These are phyloP conservation scores for Cicer judaicum DNA, from an alignment of 306 rosid species.

Conservation along the genomic window DNA sequence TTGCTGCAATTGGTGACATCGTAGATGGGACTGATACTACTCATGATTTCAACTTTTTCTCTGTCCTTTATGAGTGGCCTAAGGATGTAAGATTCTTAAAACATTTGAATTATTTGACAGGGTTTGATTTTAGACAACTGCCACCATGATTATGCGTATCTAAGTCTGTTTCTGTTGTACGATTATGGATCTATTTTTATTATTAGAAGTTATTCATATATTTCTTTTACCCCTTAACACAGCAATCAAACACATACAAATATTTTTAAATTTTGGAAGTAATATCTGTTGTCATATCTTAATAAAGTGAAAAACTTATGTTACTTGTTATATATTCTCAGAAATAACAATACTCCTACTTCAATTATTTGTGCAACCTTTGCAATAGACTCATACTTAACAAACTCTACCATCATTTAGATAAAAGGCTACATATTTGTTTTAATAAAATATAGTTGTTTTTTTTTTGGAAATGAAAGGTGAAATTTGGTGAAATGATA, in stretches of 20 bases:
- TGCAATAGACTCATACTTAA: not conserved
- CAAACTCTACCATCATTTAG: not conserved
- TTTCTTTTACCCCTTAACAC: conserved; percentile 5
- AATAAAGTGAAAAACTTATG: conserved; percentile 11
- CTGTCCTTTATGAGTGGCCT: conserved; percentile 93
- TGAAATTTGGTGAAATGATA: conserved; percentile 9
- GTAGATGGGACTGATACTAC: conserved; percentile 98
- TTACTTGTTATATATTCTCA: conserved; percentile 8
- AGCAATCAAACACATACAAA: conserved; percentile 6
- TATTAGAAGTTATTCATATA: conserved; percentile 13
- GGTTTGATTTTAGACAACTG: conserved; percentile 30
- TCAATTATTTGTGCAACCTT: conserved; percentile 20
- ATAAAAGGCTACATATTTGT: conserved; percentile 8
- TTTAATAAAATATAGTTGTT: conserved; percentile 1
- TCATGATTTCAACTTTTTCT: conserved; percentile 96
- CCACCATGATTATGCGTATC: conserved; percentile 35
- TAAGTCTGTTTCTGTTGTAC: conserved; percentile 29
- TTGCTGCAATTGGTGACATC: conserved; percentile 96
- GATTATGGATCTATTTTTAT: conserved; percentile 17
- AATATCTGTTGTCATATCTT: conserved; percentile 22
- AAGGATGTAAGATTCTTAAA: conserved; percentile 83
- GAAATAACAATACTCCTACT: conserved; percentile 17
- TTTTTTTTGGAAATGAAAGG: conserved; percentile 27
- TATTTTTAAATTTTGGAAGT: conserved; percentile 20
- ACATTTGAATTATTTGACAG: conserved; percentile 42